A percentile compares a stretch with the other conserved stretches of the same genome.
phyloP scores from a whole-genome alignment of 306 rosid species.

The Sesbania bispinosa region DNA sequence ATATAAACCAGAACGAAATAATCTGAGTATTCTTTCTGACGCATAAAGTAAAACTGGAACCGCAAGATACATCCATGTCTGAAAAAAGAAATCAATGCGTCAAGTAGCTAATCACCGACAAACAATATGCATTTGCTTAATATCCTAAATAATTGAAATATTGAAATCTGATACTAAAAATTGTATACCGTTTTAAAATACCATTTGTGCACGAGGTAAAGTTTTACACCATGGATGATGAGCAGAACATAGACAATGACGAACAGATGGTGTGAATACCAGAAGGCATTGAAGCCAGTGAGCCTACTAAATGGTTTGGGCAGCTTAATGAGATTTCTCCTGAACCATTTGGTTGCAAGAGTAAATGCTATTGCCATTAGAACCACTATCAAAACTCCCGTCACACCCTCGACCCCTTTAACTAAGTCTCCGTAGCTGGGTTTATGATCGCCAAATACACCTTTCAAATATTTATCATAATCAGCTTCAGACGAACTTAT shows the following conservation, averaged over 20 bases:
- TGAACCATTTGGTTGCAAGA: conserved; percentile 90
- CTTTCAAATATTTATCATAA: conserved; percentile 33
- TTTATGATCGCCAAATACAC: conserved; percentile 57
- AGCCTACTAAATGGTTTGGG: conserved; percentile 90
- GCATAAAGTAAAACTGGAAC: conserved; percentile 89
- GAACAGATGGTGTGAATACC: conserved; percentile 99
- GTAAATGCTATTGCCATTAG: conserved; percentile 82
- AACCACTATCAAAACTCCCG: conserved; percentile 83
- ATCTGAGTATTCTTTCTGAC: conserved; percentile 86
- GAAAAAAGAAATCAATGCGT: conserved; percentile 32
- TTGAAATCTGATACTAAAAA: background rate
- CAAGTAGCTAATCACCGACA: conserved; percentile 5
- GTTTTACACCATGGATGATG: conserved; percentile 66
- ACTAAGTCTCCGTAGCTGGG: conserved; percentile 59
- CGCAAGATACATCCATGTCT: conserved; percentile 98
- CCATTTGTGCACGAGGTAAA: conserved; percentile 74
- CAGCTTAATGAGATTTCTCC: conserved; percentile 79
- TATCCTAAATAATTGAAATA: background rate
- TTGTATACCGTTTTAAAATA: conserved; percentile 71
- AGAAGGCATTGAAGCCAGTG: conserved; percentile 95
- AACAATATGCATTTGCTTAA: conserved; percentile 6
- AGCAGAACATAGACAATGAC: conserved; percentile 86
- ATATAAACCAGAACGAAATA: conserved; percentile 84
- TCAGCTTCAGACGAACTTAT: conserved; percentile 21
- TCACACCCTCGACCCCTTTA: conserved; percentile 74